A percentile compares a stretch with the other conserved stretches of the same genome.
Conservation (phyloP, 805 yeast species). For the Candida tallmaniae region DNA sequence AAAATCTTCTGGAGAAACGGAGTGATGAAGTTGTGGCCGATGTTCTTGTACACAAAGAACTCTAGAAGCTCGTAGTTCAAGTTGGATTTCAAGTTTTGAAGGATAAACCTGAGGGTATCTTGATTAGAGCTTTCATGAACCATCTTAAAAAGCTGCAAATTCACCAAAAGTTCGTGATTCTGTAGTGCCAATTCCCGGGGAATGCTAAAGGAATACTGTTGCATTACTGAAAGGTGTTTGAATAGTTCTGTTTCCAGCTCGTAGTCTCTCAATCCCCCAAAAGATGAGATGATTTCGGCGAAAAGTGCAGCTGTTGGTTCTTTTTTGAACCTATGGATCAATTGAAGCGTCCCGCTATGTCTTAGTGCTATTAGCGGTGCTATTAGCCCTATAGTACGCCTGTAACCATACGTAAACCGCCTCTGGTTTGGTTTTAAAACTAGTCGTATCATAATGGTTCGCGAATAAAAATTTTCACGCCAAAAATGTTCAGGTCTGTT, state of each 20-base stretch:
- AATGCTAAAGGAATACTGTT: neutral
- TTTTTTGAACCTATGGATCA: neutral
- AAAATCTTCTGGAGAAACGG: conserved; percentile 1
- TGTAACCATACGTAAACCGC: too few relatives aligned
- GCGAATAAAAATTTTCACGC: too few relatives aligned
- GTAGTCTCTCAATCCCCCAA: neutral
- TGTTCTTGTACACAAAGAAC: conserved; percentile 6
- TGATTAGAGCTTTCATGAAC: neutral
- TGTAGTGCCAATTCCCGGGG: neutral
- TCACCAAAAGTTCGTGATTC: neutral
- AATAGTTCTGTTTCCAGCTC: neutral
- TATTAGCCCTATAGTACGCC: too few relatives aligned
- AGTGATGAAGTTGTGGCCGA: conserved; percentile 1
- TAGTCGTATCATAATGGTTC: too few relatives aligned
- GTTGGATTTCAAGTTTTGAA: conserved; percentile 3
- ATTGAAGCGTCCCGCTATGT: too few relatives aligned
- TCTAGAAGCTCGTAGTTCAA: conserved; percentile 10
- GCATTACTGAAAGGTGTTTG: neutral
- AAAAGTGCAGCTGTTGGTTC: neutral
- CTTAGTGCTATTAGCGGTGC: too few relatives aligned
- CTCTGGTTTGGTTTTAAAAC: too few relatives aligned
- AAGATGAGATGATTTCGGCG: neutral
- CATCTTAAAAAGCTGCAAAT: neutral
- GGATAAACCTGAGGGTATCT: conserved; percentile 2
- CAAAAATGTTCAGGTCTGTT: too few relatives aligned